These are phyloP conservation scores for Trichosporon ovoides DNA, from an alignment of 1,284 basidiomycete species.

Conservation along the genomic window DNA sequence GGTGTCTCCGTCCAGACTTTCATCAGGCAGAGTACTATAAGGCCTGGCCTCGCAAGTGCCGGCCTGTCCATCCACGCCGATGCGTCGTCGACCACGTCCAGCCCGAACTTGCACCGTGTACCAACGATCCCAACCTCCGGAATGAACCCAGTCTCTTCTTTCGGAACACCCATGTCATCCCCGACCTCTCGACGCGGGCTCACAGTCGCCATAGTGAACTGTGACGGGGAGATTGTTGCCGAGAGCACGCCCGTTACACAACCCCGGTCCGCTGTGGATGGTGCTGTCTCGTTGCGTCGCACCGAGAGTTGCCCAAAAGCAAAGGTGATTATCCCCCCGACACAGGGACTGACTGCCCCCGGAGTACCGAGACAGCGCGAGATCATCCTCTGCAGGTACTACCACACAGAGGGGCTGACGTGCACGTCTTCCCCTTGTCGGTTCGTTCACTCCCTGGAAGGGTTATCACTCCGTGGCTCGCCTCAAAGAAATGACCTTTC, in stretches of 20 bases:
- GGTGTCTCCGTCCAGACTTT: constrained; percentile 30
- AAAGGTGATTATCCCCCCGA: constrained; percentile 29
- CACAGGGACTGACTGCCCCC: background rate
- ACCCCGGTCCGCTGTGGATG: background rate
- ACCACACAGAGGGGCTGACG: constrained; percentile 45
- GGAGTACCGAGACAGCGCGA: constrained; percentile 15
- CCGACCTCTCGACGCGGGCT: constrained; percentile 26
- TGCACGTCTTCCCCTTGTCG: constrained; percentile 50
- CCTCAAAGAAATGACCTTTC: background rate
- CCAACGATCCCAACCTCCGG: constrained; percentile 11
- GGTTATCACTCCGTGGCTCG: background rate
- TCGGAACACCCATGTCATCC: background rate
- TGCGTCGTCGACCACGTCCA: constrained; percentile 21
- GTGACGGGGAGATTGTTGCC: constrained; percentile 27
- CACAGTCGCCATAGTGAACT: constrained; percentile 37
- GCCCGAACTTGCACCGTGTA: constrained; percentile 21
- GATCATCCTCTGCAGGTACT: constrained; percentile 48
- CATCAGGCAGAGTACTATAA: background rate
- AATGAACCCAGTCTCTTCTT: background rate
- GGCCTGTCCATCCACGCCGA: constrained; percentile 33
- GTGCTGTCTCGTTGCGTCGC: constrained; percentile 8
- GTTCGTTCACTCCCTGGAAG: constrained; percentile 43
- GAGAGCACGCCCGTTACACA: constrained; percentile 28
- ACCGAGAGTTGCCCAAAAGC: constrained; percentile 13
- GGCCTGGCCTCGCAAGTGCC: constrained; percentile 6